These are phyloP conservation scores for Polygonum aviculare DNA, from an alignment of 148 eudicot genomes.

Conservation along the genomic window DNA sequence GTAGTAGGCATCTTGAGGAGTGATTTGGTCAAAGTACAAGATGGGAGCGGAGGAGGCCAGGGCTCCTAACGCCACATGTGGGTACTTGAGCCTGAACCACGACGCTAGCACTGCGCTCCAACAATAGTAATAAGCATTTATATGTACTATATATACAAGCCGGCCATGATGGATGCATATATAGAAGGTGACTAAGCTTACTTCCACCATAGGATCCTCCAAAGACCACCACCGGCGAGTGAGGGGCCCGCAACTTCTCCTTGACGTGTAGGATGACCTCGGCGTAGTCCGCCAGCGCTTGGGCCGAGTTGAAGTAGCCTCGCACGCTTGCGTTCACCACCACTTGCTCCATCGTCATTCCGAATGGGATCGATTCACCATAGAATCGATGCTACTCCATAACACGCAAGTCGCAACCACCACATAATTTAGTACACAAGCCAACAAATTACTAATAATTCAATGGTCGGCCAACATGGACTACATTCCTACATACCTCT, in stretches of 20 bases:
- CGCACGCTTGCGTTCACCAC: slow-evolving; percentile 52
- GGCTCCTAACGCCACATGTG: slow-evolving; percentile 78
- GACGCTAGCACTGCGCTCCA: slow-evolving; percentile 62
- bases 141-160: too few species aligned
- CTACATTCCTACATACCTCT: not conserved
- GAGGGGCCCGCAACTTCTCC: slow-evolving; percentile 58
- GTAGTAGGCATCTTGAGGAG: slow-evolving; percentile 62
- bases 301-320: slow-evolving; percentile 65
- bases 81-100: slow-evolving; percentile 95
- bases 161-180: not conserved
- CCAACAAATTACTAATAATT: not conserved
- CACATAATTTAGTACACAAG: not conserved
- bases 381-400: slow-evolving; percentile 69
- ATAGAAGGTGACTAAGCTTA: slow-evolving; percentile 18
- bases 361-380: slow-evolving; percentile 83
- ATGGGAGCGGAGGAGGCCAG: slow-evolving; percentile 90
- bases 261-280: slow-evolving; percentile 65
- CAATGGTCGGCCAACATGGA: not conserved
- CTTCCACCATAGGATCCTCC: slow-evolving; percentile 99
- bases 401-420: not conserved
- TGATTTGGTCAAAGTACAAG: slow-evolving; percentile 69
- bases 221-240: slow-evolving; percentile 77
- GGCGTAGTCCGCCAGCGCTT: slow-evolving; percentile 83
- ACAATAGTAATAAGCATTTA: too few species aligned
- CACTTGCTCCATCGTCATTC: slow-evolving; percentile 51